Evolutionary conservation across 169 alveolate species (phyloP).

Genomic region (Cryptosporidium xiaoi): DNA sequence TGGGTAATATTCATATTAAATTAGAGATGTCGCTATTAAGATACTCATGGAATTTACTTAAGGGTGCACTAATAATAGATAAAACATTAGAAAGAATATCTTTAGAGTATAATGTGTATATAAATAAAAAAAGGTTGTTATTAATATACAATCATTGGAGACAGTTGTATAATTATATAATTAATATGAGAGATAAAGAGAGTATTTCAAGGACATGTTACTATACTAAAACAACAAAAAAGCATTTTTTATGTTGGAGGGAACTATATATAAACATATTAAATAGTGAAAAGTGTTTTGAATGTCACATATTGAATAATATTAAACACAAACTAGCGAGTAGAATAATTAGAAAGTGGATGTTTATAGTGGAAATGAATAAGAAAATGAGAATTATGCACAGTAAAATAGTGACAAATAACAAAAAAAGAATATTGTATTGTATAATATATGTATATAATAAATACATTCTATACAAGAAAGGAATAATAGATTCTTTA

Average conservation of each 20-base stretch:
- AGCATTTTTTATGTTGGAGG: not conserved
- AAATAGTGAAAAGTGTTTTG: not conserved
- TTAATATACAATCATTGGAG: constrained; percentile 36
- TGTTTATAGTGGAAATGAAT: not conserved
- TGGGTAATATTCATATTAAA: not conserved
- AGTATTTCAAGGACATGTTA: not conserved
- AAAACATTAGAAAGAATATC: constrained; percentile 34
- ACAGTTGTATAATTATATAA: not conserved
- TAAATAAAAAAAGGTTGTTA: not conserved
- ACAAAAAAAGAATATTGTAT: not conserved
- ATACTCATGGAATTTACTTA: constrained; percentile 6
- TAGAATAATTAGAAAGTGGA: not conserved
- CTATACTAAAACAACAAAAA: not conserved
- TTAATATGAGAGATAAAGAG: not conserved
- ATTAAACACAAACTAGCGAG: not conserved
- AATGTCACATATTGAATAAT: not conserved
- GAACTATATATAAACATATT: not conserved
- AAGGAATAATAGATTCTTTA: not conserved
- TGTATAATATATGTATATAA: constrained; percentile 8
- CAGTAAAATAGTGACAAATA: not conserved
- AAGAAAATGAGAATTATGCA: not conserved
- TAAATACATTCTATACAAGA: constrained; percentile 3
- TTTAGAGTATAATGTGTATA: not conserved
- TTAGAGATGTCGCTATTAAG: not conserved
- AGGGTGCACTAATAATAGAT: not conserved